Conservation (phyloP, 306 rosid species). For the Sechiopsis laciniata region DNA sequence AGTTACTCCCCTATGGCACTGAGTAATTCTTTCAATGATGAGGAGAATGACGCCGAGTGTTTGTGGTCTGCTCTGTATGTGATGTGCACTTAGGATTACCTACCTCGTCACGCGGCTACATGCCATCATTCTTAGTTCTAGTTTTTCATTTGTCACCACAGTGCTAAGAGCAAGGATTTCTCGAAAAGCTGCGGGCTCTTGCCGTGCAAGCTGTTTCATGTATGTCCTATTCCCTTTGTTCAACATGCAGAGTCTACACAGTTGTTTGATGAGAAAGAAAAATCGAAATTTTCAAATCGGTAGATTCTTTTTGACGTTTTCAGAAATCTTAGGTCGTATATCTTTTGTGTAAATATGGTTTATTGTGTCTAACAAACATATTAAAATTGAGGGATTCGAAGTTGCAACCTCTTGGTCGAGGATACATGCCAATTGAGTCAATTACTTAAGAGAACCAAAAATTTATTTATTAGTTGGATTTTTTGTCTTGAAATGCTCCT, state of each 20-base stretch:
- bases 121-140: not conserved
- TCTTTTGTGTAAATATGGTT: not conserved
- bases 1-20: slow-evolving; percentile 10
- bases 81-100: not conserved
- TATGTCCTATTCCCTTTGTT: not conserved
- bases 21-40: slow-evolving; percentile 15
- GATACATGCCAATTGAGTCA: too few relatives aligned
- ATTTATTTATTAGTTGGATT: not conserved
- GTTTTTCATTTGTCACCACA: not conserved
- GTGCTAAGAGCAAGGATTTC: not conserved
- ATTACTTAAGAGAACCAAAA: not conserved
- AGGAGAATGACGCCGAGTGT: slow-evolving; percentile 11
- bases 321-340: not conserved
- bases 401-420: too few relatives aligned
- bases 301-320: not conserved
- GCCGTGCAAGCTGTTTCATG: not conserved
- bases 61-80: too few relatives aligned
- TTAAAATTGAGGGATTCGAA: too few relatives aligned
- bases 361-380: too few relatives aligned
- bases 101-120: too few relatives aligned
- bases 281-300: too few relatives aligned
- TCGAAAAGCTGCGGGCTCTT: not conserved
- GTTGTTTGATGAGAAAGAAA: too few relatives aligned
- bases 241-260: not conserved
- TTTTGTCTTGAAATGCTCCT: not conserved